phyloP scores from a whole-genome alignment of 163 green algal species.

The Scenedesmus sp. region DNA sequence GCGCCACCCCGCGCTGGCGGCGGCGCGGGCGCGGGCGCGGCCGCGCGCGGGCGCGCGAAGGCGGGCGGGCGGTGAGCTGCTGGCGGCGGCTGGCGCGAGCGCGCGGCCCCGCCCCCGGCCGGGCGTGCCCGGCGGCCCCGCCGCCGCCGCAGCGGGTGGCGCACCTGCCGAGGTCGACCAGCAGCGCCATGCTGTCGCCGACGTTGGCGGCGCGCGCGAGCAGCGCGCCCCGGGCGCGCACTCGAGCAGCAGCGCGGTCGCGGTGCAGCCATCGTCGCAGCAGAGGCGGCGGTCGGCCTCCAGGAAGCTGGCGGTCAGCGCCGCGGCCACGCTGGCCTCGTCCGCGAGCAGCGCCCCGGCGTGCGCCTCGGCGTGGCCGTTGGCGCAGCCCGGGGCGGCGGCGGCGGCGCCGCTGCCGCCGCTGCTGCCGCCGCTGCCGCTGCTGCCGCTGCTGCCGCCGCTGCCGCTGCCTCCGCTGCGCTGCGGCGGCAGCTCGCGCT shows the following conservation, averaged over 20 bases:
- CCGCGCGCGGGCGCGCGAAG: not conserved
- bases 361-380: no score
- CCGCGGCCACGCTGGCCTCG: conserved; percentile 9
- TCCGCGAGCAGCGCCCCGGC: conserved; percentile 22
- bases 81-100: no score
- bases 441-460: conserved; percentile 8
- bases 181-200: conserved; percentile 78
- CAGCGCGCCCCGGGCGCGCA: not conserved
- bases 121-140: no score
- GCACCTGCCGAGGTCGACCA: conserved; percentile 53
- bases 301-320: conserved; percentile 40
- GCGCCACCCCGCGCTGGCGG: conserved; percentile 38
- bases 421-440: conserved; percentile 14
- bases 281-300: conserved; percentile 58
- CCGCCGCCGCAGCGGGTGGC: no score
- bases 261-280: conserved; percentile 83
- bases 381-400: no score
- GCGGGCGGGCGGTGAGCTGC: no score
- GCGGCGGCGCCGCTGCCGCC: not conserved
- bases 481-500: conserved; percentile 18
- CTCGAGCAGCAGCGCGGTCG: conserved; percentile 75
- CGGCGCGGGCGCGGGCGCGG: no score
- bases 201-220: conserved; percentile 80
- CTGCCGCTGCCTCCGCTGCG: not conserved
- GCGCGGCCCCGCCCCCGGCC: no score